A percentile compares a stretch with the other conserved stretches of the same genome.
Evolutionary conservation across 495 filamentous ascomycete species (phyloP).

Genomic region (Talaromyces borbonicus): DNA sequence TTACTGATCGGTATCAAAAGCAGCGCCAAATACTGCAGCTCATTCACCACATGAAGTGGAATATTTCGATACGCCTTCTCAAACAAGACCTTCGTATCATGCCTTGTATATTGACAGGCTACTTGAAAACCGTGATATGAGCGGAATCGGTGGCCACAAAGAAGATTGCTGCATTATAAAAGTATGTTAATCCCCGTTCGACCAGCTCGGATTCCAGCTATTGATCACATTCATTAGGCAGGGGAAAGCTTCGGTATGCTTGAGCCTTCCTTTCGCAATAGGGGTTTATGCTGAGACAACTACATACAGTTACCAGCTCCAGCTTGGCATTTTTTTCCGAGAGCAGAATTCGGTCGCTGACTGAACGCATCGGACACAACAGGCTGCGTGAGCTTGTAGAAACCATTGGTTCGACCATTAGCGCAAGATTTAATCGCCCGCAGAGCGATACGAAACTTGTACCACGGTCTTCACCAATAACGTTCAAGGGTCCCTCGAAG

Average conservation of each 20-base stretch:
- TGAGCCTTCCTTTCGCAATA: neutral
- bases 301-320: conserved; percentile 15
- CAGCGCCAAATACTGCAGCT: neutral
- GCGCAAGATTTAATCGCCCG: conserved; percentile 9
- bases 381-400: conserved; percentile 26
- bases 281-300: neutral
- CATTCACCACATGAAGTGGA: neutral
- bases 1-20: neutral
- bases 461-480: neutral
- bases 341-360: conserved; percentile 19
- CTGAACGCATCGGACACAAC: conserved; percentile 20
- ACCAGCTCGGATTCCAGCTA: neutral
- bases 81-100: neutral
- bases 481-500: conserved; percentile 5
- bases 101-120: conserved; percentile 18
- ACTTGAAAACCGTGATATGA: conserved; percentile 8
- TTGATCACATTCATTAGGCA: neutral
- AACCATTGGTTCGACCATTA: conserved; percentile 15
- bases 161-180: conserved; percentile 14
- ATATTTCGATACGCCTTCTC: neutral
- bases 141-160: conserved; percentile 7
- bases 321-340: conserved; percentile 30
- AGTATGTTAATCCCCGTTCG: conserved; percentile 7
- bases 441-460: neutral
- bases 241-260: conserved; percentile 6